A percentile compares a stretch with the other conserved stretches of the same genome.
Evolutionary conservation across 371 early-diverging fungal species (phyloP).

Genomic region (Entomophthora muscae): DNA sequence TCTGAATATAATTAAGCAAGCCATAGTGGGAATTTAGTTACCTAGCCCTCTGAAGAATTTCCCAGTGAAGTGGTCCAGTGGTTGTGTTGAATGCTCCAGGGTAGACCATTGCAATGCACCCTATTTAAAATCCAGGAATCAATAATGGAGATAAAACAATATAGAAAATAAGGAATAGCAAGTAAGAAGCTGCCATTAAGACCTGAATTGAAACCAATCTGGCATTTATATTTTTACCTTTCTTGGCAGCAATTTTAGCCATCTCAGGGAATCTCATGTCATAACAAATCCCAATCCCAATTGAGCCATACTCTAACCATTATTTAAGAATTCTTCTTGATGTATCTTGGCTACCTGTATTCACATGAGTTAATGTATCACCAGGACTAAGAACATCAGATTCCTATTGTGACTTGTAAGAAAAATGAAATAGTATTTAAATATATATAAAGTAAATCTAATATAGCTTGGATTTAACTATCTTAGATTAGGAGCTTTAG

Average conservation of each 20-base stretch:
- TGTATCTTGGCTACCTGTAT: slow-evolving; percentile 55
- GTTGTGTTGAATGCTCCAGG: slow-evolving; percentile 94
- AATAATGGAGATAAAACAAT: neutral
- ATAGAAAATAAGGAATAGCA: neutral
- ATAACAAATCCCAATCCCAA: slow-evolving; percentile 92
- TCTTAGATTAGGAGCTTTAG: too few species aligned
- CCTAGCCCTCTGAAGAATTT: slow-evolving; percentile 71
- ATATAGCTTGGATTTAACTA: too few species aligned
- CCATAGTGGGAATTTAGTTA: too few species aligned
- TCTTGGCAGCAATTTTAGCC: slow-evolving; percentile 81
- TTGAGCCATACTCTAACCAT: slow-evolving; percentile 44
- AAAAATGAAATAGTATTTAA: too few species aligned
- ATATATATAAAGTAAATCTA: too few species aligned
- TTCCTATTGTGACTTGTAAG: too few species aligned
- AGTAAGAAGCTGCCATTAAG: neutral
- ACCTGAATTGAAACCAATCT: neutral
- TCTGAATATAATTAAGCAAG: slow-evolving; percentile 16
- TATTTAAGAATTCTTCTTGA: too few species aligned
- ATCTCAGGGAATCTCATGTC: slow-evolving; percentile 90
- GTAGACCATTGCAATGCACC: slow-evolving; percentile 84
- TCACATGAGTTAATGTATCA: slow-evolving; percentile 44
- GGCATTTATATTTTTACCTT: slow-evolving; percentile 19
- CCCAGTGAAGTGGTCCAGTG: slow-evolving; percentile 92
- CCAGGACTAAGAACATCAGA: slow-evolving; percentile 71
- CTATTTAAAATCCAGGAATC: slow-evolving; percentile 12